Base-by-base conservation (phyloP, 371 early-diverging fungal genomes). In the Apophysomyces ossiformis region DNA sequence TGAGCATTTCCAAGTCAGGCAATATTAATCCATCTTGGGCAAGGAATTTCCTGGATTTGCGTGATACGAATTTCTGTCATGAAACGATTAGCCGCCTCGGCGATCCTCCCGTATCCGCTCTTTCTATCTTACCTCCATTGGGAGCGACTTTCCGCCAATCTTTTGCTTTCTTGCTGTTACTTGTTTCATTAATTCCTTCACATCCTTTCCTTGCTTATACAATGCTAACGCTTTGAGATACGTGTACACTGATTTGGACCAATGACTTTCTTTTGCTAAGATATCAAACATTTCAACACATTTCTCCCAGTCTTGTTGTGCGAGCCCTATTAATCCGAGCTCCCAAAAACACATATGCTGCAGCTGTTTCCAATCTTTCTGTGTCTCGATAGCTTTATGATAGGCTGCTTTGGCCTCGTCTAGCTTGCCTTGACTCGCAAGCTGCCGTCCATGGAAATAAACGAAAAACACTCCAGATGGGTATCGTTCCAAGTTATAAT, bases 311-410 rank as follows among this genome's bases (percentile, higher is more conserved):
- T 85, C 68, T 2, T 82, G 76, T 38, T 86, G 69, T 26, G 81
- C 75, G 12, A 79, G 69, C 57, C 78, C 74, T 39, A 82, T 82
- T 0, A 82, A 54, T 1, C 85, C 89, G 15, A 88, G 67, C 60
- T 93, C 92, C 93, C 93, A 93, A 66, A 87, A 87, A 35, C 92
- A 90, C 65, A 91, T 83, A 60, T 93, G 92, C 47, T 85, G 84
- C 57, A 93, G 76, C 71, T 91, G 92, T 26, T 83, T 79, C 93
- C 92, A 93, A n/a, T 91, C 90, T 32, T 75, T 74, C 64, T 72
- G 85, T 39, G 74, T 73, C 6, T 69, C 69, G 15, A 87, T 81
- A 2, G 87, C 77, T 21, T 62, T 47, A 18, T 69, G 57, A 61
- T 87, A 90, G 35, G 77, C 78, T 16, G 43, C 69, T 36, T 84